Base-by-base conservation (phyloP, 345 rosid genomes). In the Punica granatum region DNA sequence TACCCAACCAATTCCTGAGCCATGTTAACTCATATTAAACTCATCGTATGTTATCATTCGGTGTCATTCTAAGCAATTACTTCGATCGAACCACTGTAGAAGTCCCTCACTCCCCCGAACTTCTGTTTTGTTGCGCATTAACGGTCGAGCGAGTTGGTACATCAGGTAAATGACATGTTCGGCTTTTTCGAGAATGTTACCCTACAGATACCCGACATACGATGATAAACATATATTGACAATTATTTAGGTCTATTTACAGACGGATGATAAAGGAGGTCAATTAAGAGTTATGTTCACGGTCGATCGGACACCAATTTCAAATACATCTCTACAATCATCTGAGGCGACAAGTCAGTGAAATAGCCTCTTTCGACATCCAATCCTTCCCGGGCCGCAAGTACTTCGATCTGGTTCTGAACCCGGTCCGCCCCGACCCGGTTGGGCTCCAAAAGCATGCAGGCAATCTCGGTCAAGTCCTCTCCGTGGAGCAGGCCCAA, bases 401-500 rank as follows among this genome's bases (percentile, higher is more conserved):
- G 70, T 78, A 75, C 76, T 69, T 87, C 89, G 28, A 87, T 81
- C 60, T 66, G 67, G 58, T 63, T 70, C 73, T 84, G 86, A n/a
- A 87, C 89, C 69, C 78, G 73, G 68, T 87, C 87, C 4, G 81
- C 80, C 36, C 89, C 92, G 43, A 87, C 70, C 68, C 35, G 76
- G 43, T 80, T 87, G 14, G 87, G 87, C 75, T 84, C 89, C 76
- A 84, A 62, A 31, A 87, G 80, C 79, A 82, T 87, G 73, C 89
- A 87, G 44, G 87, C 89, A 21, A 84, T 81, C 81, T 84, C 89
- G 7, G 75, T 69, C 0, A 79, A 73, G 66, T 72, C 83, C 60
- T 84, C 84, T 1, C 87, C 87, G 1, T 86, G 87, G 48, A 72
- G 77, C 49, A 87, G 68, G 25, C 56, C 86, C 36, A 87, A 6